Evolutionary conservation across 1,139 yeast genomes (phyloP).

Genomic region (Suhomyces taliae): DNA sequence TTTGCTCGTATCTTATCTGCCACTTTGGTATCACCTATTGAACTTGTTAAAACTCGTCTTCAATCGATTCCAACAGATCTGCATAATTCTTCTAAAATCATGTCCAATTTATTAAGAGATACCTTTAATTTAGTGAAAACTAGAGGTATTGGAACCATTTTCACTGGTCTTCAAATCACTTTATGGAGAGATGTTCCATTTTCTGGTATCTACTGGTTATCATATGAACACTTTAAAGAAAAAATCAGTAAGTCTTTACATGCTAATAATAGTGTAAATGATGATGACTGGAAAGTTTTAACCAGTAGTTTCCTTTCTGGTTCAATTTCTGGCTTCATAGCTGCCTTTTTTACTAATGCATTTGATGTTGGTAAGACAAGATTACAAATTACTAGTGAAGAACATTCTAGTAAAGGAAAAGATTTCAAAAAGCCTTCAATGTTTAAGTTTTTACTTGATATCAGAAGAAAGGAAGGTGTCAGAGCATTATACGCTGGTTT

Average conservation of each 20-base stretch:
- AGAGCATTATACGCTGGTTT: conserved; percentile 81
- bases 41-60: conserved; percentile 79
- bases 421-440: conserved; percentile 44
- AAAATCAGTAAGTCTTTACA: conserved; percentile 24
- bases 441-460: conserved; percentile 63
- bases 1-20: conserved; percentile 84
- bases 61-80: conserved; percentile 71
- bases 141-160: conserved; percentile 66
- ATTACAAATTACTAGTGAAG: conserved; percentile 60
- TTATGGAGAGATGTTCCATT: conserved; percentile 98
- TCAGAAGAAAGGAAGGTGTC: conserved; percentile 70
- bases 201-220: conserved; percentile 92
- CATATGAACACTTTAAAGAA: conserved; percentile 57
- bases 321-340: conserved; percentile 77
- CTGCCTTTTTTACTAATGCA: conserved; percentile 88
- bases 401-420: conserved; percentile 16
- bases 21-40: conserved; percentile 83
- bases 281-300: conserved; percentile 57
- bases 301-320: conserved; percentile 80
- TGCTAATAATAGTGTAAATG: conserved; percentile 24
- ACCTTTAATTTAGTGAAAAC: conserved; percentile 51
- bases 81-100: conserved; percentile 29
- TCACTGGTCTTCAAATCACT: conserved; percentile 84
- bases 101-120: conserved; percentile 55
- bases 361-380: conserved; percentile 97